Conservation (phyloP, 352 stramenopile species). For the Globisporangium nagaii region DNA sequence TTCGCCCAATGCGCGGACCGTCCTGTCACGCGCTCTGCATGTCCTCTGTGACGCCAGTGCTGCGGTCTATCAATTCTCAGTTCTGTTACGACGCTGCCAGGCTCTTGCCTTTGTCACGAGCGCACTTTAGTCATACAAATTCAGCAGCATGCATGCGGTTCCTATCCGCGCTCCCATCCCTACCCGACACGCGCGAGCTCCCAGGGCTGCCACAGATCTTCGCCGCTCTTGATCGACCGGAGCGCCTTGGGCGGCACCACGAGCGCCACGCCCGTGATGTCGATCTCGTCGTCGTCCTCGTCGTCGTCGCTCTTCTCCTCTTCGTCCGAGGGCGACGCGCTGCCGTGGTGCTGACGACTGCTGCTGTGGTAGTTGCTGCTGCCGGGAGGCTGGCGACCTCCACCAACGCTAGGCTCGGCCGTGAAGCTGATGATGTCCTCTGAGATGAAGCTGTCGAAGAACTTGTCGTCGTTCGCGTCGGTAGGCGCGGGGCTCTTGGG, state of each 20-base stretch:
- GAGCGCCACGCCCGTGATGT: constrained; percentile 57
- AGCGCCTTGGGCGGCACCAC: constrained; percentile 18
- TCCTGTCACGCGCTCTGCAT: too few relatives aligned
- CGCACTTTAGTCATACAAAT: not conserved
- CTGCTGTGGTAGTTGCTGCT: not conserved
- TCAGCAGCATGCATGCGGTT: too few relatives aligned
- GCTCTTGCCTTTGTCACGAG: too few relatives aligned
- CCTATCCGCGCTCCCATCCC: too few relatives aligned
- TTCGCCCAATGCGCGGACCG: too few relatives aligned
- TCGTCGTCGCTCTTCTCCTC: constrained; percentile 33
- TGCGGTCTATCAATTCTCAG: too few relatives aligned
- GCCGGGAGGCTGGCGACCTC: too few relatives aligned
- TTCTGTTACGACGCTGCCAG: too few relatives aligned
- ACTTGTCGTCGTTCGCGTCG: not conserved
- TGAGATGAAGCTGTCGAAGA: constrained; percentile 41
- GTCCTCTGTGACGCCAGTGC: too few relatives aligned
- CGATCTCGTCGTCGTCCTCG: constrained; percentile 58
- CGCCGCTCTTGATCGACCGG: constrained; percentile 29
- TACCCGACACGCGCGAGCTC: constrained; percentile 54
- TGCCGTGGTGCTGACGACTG: constrained; percentile 17
- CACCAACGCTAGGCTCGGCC: constrained; percentile 24
- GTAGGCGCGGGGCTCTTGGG: constrained; percentile 10
- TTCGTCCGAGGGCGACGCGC: constrained; percentile 28
- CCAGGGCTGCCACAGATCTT: constrained; percentile 74
- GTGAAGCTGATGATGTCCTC: constrained; percentile 22